A percentile compares a stretch with the other conserved stretches of the same genome.
Evolutionary conservation across 2,329 filamentous ascomycete species (phyloP).

Genomic region (Aspergillus fumigatus): DNA sequence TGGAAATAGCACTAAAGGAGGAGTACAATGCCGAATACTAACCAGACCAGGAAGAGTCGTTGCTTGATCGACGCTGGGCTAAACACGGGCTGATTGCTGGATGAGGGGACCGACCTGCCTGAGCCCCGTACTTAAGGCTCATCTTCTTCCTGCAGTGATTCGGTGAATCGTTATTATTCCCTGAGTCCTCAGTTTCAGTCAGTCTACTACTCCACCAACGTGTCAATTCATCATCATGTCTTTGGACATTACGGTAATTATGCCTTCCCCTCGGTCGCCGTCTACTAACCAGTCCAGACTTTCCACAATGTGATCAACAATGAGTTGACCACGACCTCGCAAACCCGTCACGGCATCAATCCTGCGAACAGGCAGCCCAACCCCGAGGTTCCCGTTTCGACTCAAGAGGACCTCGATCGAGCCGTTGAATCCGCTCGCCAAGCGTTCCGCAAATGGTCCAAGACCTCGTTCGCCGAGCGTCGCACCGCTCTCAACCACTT

Average conservation of each 20-base stretch:
- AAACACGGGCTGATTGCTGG: too few relatives aligned
- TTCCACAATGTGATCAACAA: constrained; percentile 53
- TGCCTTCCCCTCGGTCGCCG: background rate
- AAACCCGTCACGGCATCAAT: constrained; percentile 49
- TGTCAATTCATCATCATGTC: background rate
- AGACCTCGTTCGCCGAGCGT: constrained; percentile 30
- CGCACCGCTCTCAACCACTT: constrained; percentile 28
- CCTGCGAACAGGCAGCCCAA: constrained; percentile 48
- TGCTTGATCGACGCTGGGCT: too few relatives aligned
- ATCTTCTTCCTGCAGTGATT: too few relatives aligned
- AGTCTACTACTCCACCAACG: too few relatives aligned
- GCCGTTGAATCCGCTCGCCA: constrained; percentile 47
- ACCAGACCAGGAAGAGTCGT: too few relatives aligned
- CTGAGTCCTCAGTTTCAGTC: too few relatives aligned
- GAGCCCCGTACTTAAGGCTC: too few relatives aligned
- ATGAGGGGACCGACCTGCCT: too few relatives aligned
- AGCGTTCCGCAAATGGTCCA: constrained; percentile 47
- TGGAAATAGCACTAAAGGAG: too few relatives aligned
- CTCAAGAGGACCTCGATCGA: constrained; percentile 46
- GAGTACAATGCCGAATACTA: too few relatives aligned
- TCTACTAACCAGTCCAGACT: constrained; percentile 20
- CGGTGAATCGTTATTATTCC: too few relatives aligned
- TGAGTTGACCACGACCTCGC: constrained; percentile 40
- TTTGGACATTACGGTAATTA: background rate
- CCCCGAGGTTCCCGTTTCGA: constrained; percentile 48